Evolutionary conservation across 2,329 filamentous ascomycete genomes (phyloP), one percentile per base, ranked within the genome.

Genomic region (Arthrobotrys musiformis): DNA sequence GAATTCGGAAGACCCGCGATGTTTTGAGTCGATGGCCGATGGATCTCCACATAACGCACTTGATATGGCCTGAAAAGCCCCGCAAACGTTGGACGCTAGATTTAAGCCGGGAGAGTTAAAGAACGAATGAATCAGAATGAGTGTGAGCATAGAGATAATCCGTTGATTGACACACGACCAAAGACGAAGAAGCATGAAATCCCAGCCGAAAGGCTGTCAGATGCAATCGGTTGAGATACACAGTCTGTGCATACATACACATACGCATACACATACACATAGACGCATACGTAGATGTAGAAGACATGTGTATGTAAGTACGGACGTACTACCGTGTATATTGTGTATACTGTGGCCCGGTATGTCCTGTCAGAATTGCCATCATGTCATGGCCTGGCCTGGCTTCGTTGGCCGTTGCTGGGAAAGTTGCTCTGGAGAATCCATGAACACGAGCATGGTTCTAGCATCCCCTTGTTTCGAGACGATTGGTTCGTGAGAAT

Each of bases 371-470:
- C 42, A 50, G 46, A 52, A 61, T 33, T 42, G 22, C 37, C 50
- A 17, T 58, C 58, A 54, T 54, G 35, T 17, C 68, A 26, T 61
- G n/a, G n/a, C n/a, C n/a, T n/a, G n/a, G n/a, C n/a, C n/a, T n/a
- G 58, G 28, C 33, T 28, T 48, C 22, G 56, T 37, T 56, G 35
- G 48, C 68, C 58, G 35, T 56, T 22, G 33, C 35, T 17, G 26
- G 44, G 52, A 30, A 62, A 46, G 48, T 50, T 22, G 30, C 54
- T 61, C 68, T 72, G 60, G 58, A 72, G 68, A 76, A 76, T 63
- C 62, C 63, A 58, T 61, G 64, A 61, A 74, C 35, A 50, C 30
- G 30, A 58, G 58, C 48, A 52, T 69, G 58, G 28, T 30, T 61
- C 22, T 11, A 64, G 46, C 33, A 54, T 42, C 28, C 69, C 56